Conservation (phyloP, 345 rosid species). For the Linum usitatissimum region DNA sequence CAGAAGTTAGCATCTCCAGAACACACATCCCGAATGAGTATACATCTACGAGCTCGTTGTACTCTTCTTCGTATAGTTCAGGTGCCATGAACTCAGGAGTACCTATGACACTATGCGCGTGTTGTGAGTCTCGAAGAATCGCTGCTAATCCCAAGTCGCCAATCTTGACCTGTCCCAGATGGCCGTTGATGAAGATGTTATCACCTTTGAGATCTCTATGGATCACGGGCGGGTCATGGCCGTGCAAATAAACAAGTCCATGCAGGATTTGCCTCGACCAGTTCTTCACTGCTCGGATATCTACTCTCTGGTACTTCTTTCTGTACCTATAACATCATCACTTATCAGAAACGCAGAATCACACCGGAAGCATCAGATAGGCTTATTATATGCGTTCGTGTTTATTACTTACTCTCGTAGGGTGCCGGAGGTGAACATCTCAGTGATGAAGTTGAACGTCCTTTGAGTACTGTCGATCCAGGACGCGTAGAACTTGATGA, state of each 20-base stretch:
- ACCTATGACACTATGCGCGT: constrained; percentile 55
- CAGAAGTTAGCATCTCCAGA: constrained; percentile 24
- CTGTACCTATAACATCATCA: constrained; percentile 34
- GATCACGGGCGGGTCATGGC: constrained; percentile 51
- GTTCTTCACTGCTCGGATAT: constrained; percentile 48
- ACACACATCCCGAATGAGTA: constrained; percentile 29
- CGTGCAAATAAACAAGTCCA: constrained; percentile 52
- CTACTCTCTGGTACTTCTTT: constrained; percentile 41
- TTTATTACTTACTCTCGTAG: constrained; percentile 42
- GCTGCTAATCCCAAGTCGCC: constrained; percentile 67
- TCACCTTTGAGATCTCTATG: constrained; percentile 62
- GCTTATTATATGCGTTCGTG: background rate
- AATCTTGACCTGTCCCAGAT: constrained; percentile 60
- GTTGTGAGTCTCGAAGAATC: constrained; percentile 35
- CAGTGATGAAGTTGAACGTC: constrained; percentile 76
- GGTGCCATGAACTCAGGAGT: constrained; percentile 30
- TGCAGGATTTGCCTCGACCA: constrained; percentile 51
- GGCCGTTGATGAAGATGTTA: constrained; percentile 57
- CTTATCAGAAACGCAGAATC: background rate
- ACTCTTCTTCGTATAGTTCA: constrained; percentile 25
- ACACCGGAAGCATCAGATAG: background rate
- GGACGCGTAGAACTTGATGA: constrained; percentile 60
- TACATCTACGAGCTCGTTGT: constrained; percentile 22
- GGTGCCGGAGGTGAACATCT: constrained; percentile 76
- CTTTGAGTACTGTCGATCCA: constrained; percentile 50